Percentiles rank a stretch among this genome's conserved stretches.
Evolutionary conservation across 169 alveolate genomes (phyloP).

Genomic region (Plasmodium yoelii): DNA sequence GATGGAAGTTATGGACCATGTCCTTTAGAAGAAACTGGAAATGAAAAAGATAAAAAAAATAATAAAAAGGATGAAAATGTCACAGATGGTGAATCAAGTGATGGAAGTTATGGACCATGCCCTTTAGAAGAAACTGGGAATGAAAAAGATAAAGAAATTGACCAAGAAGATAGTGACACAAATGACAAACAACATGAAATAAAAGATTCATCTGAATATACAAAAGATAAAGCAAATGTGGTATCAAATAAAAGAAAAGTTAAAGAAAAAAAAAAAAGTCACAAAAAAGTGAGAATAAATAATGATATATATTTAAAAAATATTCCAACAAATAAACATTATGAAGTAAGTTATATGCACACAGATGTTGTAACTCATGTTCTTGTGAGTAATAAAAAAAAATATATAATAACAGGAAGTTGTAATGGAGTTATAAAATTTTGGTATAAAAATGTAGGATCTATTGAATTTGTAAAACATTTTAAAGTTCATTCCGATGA

Average conservation of each 20-base stretch:
- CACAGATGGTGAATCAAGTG: slow-evolving; percentile 60
- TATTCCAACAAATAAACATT: slow-evolving; percentile 88
- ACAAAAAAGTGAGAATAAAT: slow-evolving; percentile 60
- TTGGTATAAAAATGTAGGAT: slow-evolving; percentile 96
- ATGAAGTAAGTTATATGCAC: slow-evolving; percentile 94
- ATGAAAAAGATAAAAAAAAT: background rate
- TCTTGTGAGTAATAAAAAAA: slow-evolving; percentile 89
- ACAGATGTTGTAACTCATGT: slow-evolving; percentile 89
- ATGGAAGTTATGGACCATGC: slow-evolving; percentile 65
- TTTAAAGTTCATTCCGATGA: slow-evolving; percentile 95
- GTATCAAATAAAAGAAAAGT: slow-evolving; percentile 1
- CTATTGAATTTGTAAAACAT: slow-evolving; percentile 97
- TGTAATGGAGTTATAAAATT: slow-evolving; percentile 96
- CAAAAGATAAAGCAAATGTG: background rate
- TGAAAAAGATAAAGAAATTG: background rate
- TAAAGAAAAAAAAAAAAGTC: background rate
- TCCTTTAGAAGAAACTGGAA: slow-evolving; percentile 24
- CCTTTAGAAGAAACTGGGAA: slow-evolving; percentile 22
- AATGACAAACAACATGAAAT: background rate
- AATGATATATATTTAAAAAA: slow-evolving; percentile 85
- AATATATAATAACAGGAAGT: slow-evolving; percentile 95
- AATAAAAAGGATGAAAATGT: background rate
- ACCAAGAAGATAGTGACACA: background rate
- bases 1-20: slow-evolving; percentile 71
- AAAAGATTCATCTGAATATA: background rate